A percentile compares a stretch with the other conserved stretches of the same genome.
Evolutionary conservation across 169 alveolate species (phyloP).

Genomic region (Plasmodium knowlesi): DNA sequence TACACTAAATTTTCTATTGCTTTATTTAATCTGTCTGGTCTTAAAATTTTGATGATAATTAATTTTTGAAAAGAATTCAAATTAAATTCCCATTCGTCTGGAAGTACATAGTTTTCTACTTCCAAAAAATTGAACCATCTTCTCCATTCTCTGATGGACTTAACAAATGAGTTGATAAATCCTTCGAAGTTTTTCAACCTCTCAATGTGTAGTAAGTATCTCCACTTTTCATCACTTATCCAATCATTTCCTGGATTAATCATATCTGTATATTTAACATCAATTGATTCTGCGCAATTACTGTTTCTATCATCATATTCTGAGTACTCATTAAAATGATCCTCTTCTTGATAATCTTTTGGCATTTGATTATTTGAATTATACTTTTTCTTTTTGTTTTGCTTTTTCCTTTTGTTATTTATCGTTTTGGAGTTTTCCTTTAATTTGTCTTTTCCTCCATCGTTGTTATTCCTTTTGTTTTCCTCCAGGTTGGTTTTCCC

Average conservation of each 20-base stretch:
- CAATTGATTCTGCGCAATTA: conserved; percentile 12
- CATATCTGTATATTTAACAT: conserved; percentile 12
- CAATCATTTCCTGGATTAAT: conserved; percentile 76
- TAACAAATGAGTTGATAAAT: conserved; percentile 67
- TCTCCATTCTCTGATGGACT: conserved; percentile 77
- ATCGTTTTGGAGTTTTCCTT: not conserved
- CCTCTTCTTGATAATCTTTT: conserved; percentile 14
- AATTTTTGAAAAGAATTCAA: conserved; percentile 72
- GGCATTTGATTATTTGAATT: conserved; percentile 8
- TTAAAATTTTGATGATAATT: conserved; percentile 65
- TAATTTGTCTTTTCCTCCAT: not conserved
- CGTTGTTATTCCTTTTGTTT: not conserved
- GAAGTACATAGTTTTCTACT: conserved; percentile 64
- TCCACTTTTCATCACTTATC: conserved; percentile 72
- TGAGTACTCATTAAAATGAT: conserved; percentile 7
- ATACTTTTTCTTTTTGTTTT: conserved; percentile 15
- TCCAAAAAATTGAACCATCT: conserved; percentile 70
- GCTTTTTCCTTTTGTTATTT: conserved; percentile 35
- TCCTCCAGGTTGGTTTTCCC: not conserved
- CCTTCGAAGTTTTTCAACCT: conserved; percentile 73
- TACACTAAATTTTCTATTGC: conserved; percentile 66
- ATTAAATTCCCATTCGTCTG: conserved; percentile 78
- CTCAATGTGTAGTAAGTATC: conserved; percentile 51
- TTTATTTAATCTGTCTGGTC: conserved; percentile 75
- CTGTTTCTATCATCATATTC: conserved; percentile 24